phyloP scores from a whole-genome alignment of 2,329 filamentous ascomycete genomes.

The Tolypocladium paradoxum region DNA sequence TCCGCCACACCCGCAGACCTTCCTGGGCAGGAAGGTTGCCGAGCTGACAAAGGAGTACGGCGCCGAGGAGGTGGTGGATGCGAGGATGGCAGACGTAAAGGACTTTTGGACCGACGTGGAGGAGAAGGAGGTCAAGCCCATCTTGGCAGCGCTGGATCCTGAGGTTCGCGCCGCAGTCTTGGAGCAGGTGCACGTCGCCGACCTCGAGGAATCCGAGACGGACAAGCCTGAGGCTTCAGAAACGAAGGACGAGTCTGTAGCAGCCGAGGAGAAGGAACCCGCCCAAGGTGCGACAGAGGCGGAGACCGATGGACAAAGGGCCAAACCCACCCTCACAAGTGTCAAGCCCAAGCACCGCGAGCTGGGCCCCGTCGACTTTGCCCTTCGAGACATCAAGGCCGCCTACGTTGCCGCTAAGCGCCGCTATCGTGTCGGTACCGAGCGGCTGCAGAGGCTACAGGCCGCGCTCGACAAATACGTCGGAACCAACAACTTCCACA shows the following conservation, averaged over 20 bases:
- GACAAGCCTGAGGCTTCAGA: slow-evolving; percentile 6
- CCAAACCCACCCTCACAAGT: slow-evolving; percentile 15
- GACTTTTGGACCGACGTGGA: slow-evolving; percentile 78
- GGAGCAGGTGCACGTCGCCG: slow-evolving; percentile 42
- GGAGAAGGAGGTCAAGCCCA: slow-evolving; percentile 66
- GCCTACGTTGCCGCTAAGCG: slow-evolving; percentile 77
- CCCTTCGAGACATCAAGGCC: slow-evolving; percentile 64
- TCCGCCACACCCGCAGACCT: slow-evolving; percentile 83
- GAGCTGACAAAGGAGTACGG: slow-evolving; percentile 65
- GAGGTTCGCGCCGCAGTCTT: slow-evolving; percentile 52
- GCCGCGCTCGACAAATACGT: slow-evolving; percentile 62
- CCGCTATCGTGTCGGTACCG: slow-evolving; percentile 66
- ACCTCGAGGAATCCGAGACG: slow-evolving; percentile 13
- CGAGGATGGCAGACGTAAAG: slow-evolving; percentile 65
- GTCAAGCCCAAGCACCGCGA: slow-evolving; percentile 30
- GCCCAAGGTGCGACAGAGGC: slow-evolving; percentile 9
- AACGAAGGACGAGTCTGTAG: slow-evolving; percentile 7
- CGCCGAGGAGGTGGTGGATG: slow-evolving; percentile 56
- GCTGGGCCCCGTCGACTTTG: slow-evolving; percentile 45
- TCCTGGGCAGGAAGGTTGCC: slow-evolving; percentile 71
- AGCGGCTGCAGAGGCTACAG: slow-evolving; percentile 66
- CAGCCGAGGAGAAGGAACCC: slow-evolving; percentile 12
- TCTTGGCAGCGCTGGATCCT: slow-evolving; percentile 51
- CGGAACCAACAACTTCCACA: slow-evolving; percentile 89
- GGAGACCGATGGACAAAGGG: slow-evolving; percentile 10